These are phyloP conservation scores for Aspergillus niger DNA, from an alignment of 2,329 filamentous ascomycete genomes.

Conservation along the genomic window DNA sequence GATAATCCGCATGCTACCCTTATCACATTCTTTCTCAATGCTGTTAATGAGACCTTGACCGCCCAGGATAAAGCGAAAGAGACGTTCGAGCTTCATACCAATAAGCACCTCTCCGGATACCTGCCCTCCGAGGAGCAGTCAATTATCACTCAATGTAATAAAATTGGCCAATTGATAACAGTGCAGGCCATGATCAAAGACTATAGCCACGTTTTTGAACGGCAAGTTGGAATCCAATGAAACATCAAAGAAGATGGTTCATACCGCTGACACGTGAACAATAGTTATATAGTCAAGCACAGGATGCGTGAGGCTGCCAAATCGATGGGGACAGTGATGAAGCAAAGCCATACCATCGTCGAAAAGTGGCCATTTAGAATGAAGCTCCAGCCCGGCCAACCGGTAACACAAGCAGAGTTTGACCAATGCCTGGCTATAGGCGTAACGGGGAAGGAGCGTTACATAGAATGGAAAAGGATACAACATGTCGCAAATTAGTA, in stretches of 20 bases:
- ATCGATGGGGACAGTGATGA: constrained; percentile 26
- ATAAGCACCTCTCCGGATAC: constrained; percentile 11
- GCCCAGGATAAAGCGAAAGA: not conserved
- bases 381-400: constrained; percentile 18
- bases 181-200: not conserved
- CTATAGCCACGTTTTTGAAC: constrained; percentile 16
- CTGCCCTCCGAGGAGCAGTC: not conserved
- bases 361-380: constrained; percentile 37
- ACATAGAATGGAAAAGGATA: constrained; percentile 35
- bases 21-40: constrained; percentile 47
- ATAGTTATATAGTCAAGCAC: too few species aligned
- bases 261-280: too few species aligned
- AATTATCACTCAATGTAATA: not conserved
- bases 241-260: too few species aligned
- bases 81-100: too few species aligned
- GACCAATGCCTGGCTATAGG: constrained; percentile 20
- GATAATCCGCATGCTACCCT: constrained; percentile 46
- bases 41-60: constrained; percentile 25
- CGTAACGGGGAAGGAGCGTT: constrained; percentile 28
- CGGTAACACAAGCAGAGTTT: constrained; percentile 36
- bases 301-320: constrained; percentile 11
- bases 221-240: constrained; percentile 6
- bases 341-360: constrained; percentile 35
- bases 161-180: not conserved
- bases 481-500: not conserved